phyloP scores from a whole-genome alignment of 179 eudicot species.

The Kewa caespitosa region DNA sequence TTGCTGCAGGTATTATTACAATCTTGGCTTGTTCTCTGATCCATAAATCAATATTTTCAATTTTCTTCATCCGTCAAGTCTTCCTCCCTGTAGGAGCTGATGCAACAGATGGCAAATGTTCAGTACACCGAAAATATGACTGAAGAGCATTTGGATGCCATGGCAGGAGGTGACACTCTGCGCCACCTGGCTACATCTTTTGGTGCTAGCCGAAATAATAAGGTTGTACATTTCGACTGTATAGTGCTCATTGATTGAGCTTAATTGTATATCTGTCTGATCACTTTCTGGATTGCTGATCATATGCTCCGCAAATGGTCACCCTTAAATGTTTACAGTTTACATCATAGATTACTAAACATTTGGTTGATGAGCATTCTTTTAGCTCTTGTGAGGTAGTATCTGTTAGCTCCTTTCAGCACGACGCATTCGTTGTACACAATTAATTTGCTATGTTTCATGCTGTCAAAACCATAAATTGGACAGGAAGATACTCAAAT shows the following conservation, averaged over 20 bases:
- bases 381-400: too few species aligned
- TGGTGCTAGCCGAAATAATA: constrained; percentile 86
- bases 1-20: constrained; percentile 70
- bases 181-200: constrained; percentile 92
- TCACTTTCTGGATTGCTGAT: not conserved
- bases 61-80: constrained; percentile 16
- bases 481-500: not conserved
- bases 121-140: constrained; percentile 99
- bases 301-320: not conserved
- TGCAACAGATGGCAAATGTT: constrained; percentile 99
- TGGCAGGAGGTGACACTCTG: constrained; percentile 97
- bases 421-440: too few species aligned
- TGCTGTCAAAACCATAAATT: too few species aligned
- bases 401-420: too few species aligned
- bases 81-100: constrained; percentile 65
- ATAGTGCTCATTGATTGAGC: not conserved
- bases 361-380: not conserved
- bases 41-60: not conserved
- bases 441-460: too few species aligned
- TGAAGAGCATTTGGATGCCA: constrained; percentile 93
- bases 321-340: too few species aligned
- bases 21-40: not conserved
- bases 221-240: constrained; percentile 42
- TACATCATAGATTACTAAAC: not conserved
- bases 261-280: not conserved